Evolutionary conservation across 352 stramenopile species (phyloP).

Genomic region (Pythium vanterpoolii): DNA sequence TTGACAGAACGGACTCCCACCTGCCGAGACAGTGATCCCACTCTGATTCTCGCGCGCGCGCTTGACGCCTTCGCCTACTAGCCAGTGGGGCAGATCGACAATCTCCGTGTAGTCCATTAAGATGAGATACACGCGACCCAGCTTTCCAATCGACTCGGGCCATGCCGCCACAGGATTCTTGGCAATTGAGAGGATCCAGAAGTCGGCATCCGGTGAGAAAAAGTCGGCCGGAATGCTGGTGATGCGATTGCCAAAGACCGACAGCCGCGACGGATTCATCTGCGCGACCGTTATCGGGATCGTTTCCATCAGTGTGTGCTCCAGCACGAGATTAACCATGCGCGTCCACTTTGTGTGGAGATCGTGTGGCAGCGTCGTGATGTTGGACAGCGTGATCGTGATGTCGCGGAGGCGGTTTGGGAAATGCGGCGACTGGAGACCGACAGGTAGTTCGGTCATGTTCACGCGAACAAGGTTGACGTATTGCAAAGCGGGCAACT

Average conservation of each 20-base stretch:
- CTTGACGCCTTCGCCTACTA: slow-evolving; percentile 7
- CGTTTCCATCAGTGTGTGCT: neutral
- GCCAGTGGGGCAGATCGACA: slow-evolving; percentile 5
- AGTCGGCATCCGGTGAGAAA: neutral
- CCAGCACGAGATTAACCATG: slow-evolving; percentile 13
- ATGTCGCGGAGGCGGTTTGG: slow-evolving; percentile 12
- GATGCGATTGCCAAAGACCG: slow-evolving; percentile 16
- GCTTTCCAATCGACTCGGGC: neutral
- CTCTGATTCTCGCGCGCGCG: neutral
- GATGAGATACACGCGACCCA: slow-evolving; percentile 9
- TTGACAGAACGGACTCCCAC: slow-evolving; percentile 12
- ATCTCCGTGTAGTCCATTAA: slow-evolving; percentile 23
- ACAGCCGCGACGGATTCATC: slow-evolving; percentile 13
- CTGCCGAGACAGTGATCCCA: slow-evolving; percentile 17
- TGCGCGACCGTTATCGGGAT: neutral
- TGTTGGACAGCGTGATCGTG: slow-evolving; percentile 10
- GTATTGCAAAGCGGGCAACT: slow-evolving; percentile 2
- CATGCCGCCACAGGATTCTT: slow-evolving; percentile 3
- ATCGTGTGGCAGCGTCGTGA: slow-evolving; percentile 12
- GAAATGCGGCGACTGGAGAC: slow-evolving; percentile 10
- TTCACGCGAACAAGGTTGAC: slow-evolving; percentile 11
- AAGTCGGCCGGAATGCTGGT: slow-evolving; percentile 4
- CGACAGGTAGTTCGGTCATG: slow-evolving; percentile 4
- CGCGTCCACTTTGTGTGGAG: slow-evolving; percentile 18
- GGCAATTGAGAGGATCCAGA: slow-evolving; percentile 15